A percentile compares a stretch with the other conserved stretches of the same genome.
phyloP scores from a whole-genome alignment of 257 asterid species.

The Ehretia macrophylla region DNA sequence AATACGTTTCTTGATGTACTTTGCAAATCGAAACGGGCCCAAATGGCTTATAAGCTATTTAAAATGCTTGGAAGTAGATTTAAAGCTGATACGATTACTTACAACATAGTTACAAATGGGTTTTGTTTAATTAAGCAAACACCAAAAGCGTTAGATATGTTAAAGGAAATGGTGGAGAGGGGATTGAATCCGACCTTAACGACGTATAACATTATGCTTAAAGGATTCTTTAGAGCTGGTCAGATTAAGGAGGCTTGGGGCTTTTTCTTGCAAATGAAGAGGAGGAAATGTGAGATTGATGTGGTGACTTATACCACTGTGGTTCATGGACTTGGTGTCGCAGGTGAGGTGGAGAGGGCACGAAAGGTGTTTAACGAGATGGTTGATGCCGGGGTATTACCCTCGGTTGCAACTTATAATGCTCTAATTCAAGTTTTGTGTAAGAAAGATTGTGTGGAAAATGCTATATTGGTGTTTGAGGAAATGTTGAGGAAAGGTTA shows the following conservation, averaged over 20 bases:
- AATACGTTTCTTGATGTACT: conserved; percentile 73
- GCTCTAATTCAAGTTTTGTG: conserved; percentile 85
- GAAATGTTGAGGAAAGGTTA: conserved; percentile 84
- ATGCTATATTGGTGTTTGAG: conserved; percentile 56
- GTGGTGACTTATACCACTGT: conserved; percentile 83
- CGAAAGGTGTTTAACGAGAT: conserved; percentile 65
- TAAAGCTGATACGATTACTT: conserved; percentile 58
- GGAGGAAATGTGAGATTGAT: conserved; percentile 68
- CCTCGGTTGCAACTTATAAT: conserved; percentile 81
- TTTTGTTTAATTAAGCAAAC: conserved; percentile 73
- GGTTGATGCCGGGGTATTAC: conserved; percentile 84
- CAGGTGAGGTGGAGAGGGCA: conserved; percentile 71
- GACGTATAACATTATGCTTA: conserved; percentile 71
- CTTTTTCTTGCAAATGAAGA: conserved; percentile 87
- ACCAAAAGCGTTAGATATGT: conserved; percentile 59
- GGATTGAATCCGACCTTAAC: conserved; percentile 60
- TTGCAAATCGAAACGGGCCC: conserved; percentile 74
- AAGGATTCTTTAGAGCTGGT: conserved; percentile 70
- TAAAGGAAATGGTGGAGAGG: conserved; percentile 83
- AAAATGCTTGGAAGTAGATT: conserved; percentile 61
- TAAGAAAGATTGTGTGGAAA: conserved; percentile 77
- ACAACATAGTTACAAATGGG: conserved; percentile 72
- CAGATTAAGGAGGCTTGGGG: conserved; percentile 76
- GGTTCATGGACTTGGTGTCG: conserved; percentile 82
- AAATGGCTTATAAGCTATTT: conserved; percentile 61